Percentiles rank a stretch among this genome's conserved stretches.
Conservation (phyloP, 257 asterid genomes). For the Scutellaria minor region DNA sequence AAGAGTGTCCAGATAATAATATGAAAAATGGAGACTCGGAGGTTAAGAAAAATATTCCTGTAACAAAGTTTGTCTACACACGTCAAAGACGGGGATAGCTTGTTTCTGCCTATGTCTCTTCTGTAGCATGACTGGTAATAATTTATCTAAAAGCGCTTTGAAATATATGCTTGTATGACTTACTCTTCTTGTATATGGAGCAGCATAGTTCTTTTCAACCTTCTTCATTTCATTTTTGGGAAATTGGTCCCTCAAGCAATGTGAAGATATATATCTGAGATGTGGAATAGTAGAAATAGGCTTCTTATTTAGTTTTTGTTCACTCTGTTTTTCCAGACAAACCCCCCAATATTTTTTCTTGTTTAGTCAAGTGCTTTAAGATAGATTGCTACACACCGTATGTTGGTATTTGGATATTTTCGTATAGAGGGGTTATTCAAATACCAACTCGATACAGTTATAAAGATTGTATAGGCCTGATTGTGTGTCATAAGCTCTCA, state of each 20-base stretch:
- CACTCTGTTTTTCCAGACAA: too few relatives aligned
- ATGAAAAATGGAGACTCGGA: constrained; percentile 47
- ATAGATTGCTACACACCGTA: background rate
- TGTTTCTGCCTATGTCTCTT: background rate
- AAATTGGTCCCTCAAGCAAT: too few relatives aligned
- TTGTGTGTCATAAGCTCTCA: background rate
- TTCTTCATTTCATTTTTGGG: background rate
- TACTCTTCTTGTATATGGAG: background rate
- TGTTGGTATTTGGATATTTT: too few relatives aligned
- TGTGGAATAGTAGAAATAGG: too few relatives aligned
- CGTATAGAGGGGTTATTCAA: too few relatives aligned
- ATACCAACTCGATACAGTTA: background rate
- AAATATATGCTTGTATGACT: constrained; percentile 22
- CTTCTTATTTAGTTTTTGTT: too few relatives aligned
- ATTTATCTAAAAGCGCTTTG: background rate
- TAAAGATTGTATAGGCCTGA: background rate
- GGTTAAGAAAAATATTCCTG: constrained; percentile 50
- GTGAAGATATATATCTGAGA: too few relatives aligned
- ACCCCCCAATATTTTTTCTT: background rate
- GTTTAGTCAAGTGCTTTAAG: constrained; percentile 5
- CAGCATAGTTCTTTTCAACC: background rate
- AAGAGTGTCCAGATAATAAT: constrained; percentile 35
- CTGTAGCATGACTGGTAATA: constrained; percentile 16
- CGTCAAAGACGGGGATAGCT: constrained; percentile 60
- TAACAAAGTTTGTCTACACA: constrained; percentile 53